A percentile compares a stretch with the other conserved stretches of the same genome.
These are phyloP conservation scores for Tolypocladium paradoxum DNA, from an alignment of 2,329 filamentous ascomycete genomes.

Conservation along the genomic window DNA sequence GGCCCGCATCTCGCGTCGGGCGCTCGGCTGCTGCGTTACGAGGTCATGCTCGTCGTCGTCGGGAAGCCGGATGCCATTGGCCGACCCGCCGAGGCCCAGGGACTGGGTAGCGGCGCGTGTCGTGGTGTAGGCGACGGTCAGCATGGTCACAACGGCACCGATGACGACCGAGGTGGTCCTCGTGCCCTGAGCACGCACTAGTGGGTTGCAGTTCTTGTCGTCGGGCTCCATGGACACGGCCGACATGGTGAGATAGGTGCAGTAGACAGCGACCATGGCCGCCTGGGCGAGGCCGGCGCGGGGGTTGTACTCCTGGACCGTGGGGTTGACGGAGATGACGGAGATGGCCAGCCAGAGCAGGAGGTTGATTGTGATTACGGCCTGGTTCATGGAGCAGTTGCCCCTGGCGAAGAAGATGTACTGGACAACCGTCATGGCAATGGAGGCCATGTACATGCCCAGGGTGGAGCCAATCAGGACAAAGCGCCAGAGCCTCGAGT, in stretches of 20 bases:
- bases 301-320: constrained; percentile 82
- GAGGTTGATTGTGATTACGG: constrained; percentile 89
- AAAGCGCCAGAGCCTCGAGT: constrained; percentile 74
- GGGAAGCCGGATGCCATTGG: constrained; percentile 41
- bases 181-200: constrained; percentile 75
- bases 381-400: constrained; percentile 90
- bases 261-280: constrained; percentile 95
- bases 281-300: constrained; percentile 94
- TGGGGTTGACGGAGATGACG: constrained; percentile 77
- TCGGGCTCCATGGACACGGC: constrained; percentile 98
- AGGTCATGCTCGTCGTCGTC: constrained; percentile 79
- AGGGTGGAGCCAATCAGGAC: constrained; percentile 86
- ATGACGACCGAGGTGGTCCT: constrained; percentile 84
- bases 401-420: constrained; percentile 86
- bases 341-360: constrained; percentile 73
- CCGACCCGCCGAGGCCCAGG: constrained; percentile 56
- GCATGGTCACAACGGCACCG: constrained; percentile 89
- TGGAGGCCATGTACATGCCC: constrained; percentile 81
- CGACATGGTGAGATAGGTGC: constrained; percentile 96
- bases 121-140: constrained; percentile 95
- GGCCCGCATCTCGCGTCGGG: constrained; percentile 81
- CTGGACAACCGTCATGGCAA: constrained; percentile 93
- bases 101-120: constrained; percentile 91
- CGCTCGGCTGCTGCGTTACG: constrained; percentile 72
- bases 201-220: constrained; percentile 83